A percentile compares a stretch with the other conserved stretches of the same genome.
Evolutionary conservation across 306 rosid species (phyloP).

Genomic region (Cyamopsis tetragonoloba): DNA sequence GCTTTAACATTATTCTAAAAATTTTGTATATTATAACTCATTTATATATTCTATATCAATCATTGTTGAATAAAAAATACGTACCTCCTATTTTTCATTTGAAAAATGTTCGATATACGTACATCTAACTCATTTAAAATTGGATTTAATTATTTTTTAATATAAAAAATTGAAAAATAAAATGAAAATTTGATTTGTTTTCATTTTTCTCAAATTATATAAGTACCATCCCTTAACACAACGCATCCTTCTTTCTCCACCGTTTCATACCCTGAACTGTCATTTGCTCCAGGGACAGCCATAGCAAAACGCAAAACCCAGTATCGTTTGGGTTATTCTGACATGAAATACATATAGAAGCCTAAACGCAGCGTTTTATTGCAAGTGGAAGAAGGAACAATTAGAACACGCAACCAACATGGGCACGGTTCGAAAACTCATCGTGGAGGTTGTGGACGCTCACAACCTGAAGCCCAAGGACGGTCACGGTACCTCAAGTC

Average conservation of each 20-base stretch:
- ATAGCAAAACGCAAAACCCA: not conserved
- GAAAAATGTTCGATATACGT: too few species aligned
- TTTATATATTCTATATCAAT: too few species aligned
- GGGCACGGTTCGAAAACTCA: conserved; percentile 48
- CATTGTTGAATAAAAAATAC: not conserved
- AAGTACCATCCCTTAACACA: not conserved
- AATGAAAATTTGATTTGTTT: too few species aligned
- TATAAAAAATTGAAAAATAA: too few species aligned
- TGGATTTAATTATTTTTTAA: too few species aligned
- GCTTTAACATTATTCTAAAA: too few species aligned
- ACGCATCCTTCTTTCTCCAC: conserved; percentile 16
- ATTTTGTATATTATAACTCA: too few species aligned
- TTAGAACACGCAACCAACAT: not conserved
- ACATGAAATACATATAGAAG: not conserved
- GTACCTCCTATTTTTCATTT: not conserved
- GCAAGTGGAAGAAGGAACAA: not conserved
- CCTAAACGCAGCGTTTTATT: not conserved
- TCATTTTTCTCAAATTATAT: not conserved
- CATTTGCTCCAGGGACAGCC: not conserved
- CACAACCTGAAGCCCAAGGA: conserved; percentile 70
- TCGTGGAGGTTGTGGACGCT: conserved; percentile 83
- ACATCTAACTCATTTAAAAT: too few species aligned
- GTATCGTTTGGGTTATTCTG: not conserved
- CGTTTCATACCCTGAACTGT: not conserved
- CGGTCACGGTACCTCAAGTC: conserved; percentile 78